These are phyloP conservation scores for Cicer cuneatum DNA, from an alignment of 306 rosid genomes.

Conservation along the genomic window DNA sequence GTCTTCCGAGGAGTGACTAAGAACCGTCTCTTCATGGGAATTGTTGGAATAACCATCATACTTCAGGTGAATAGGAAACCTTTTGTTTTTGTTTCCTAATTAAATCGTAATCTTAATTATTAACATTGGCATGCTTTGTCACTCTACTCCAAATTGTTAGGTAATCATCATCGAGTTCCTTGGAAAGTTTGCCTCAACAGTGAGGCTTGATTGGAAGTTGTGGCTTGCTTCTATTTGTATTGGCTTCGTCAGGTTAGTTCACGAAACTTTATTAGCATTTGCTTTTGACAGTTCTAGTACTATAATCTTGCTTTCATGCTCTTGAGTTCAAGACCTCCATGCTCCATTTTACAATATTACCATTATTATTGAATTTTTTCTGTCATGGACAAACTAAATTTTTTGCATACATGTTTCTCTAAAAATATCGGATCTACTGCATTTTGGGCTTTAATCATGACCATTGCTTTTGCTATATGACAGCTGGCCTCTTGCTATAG, in stretches of 20 bases:
- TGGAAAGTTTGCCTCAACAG: conserved; percentile 81
- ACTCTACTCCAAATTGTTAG: conserved; percentile 50
- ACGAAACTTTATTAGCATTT: conserved; percentile 26
- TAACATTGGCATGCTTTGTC: conserved; percentile 32
- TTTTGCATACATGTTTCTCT: background rate
- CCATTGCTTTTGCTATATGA: conserved; percentile 32
- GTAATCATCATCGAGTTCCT: conserved; percentile 81
- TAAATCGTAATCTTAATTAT: background rate
- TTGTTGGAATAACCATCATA: conserved; percentile 66
- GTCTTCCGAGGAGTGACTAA: conserved; percentile 81
- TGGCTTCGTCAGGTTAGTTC: conserved; percentile 68
- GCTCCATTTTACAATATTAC: conserved; percentile 1
- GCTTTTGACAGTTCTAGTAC: conserved; percentile 25
- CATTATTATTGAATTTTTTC: background rate
- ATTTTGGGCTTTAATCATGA: conserved; percentile 23
- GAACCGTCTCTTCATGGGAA: conserved; percentile 79
- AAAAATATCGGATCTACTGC: background rate
- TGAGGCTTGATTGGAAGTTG: conserved; percentile 66
- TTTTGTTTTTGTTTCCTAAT: background rate
- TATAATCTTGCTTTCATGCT: conserved; percentile 16
- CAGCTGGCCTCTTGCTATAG: conserved; percentile 94
- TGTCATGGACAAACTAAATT: background rate
- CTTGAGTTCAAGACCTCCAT: conserved; percentile 25
- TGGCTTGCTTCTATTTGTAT: conserved; percentile 71
- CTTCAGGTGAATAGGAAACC: conserved; percentile 68